Conservation (phyloP, 1,284 basidiomycete species). For the Mycena sp. region DNA sequence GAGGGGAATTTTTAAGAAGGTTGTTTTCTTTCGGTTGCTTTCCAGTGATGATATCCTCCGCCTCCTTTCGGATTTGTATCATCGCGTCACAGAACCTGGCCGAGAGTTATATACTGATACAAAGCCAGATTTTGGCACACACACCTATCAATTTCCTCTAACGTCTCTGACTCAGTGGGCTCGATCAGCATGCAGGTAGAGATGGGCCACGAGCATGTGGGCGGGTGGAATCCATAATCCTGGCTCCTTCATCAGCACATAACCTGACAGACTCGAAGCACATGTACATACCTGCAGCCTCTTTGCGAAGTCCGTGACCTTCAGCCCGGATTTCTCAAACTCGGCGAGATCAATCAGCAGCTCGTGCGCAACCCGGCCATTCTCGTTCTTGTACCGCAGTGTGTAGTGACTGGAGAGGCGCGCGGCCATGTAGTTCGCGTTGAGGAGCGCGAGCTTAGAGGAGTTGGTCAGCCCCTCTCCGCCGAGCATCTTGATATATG, state of each 20-base stretch:
- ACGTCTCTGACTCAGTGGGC: conserved; percentile 93
- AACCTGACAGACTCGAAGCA: too few species aligned
- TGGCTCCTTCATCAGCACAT: conserved; percentile 35
- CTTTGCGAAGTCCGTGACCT: conserved; percentile 97
- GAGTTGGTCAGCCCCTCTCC: conserved; percentile 88
- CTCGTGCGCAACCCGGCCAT: conserved; percentile 95
- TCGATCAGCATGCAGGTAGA: conserved; percentile 95
- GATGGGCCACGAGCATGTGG: conserved; percentile 94
- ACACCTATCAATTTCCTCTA: conserved; percentile 88
- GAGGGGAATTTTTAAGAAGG: conserved; percentile 93
- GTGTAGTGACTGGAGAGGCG: conserved; percentile 89
- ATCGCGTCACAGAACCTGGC: conserved; percentile 93
- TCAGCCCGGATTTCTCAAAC: conserved; percentile 92
- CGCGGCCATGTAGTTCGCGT: conserved; percentile 97
- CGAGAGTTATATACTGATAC: conserved; percentile 9
- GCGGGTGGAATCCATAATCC: conserved; percentile 92
- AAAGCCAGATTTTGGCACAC: conserved; percentile 20
- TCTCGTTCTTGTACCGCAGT: conserved; percentile 90
- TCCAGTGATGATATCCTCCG: conserved; percentile 87
- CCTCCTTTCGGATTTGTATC: conserved; percentile 94
- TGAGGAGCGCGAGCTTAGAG: conserved; percentile 89
- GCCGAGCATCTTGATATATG: conserved; percentile 98
- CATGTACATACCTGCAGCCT: conserved; percentile 87
- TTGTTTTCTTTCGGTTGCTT: conserved; percentile 91
- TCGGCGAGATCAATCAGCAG: conserved; percentile 95